These are phyloP conservation scores for Apophysomyces elegans DNA, from an alignment of 371 early-diverging fungal species.

Conservation along the genomic window DNA sequence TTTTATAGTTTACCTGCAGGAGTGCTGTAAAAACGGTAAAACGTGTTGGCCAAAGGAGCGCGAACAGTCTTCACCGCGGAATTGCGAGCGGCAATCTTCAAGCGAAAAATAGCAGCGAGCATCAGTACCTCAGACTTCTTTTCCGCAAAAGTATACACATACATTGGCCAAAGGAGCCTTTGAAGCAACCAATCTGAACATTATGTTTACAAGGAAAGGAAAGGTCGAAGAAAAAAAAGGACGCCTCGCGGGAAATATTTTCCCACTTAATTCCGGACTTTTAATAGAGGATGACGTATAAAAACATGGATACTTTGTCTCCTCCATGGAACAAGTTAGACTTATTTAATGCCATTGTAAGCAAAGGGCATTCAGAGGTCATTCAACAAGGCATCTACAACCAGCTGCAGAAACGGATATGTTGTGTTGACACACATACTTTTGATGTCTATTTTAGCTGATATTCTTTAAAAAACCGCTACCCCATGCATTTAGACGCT, in stretches of 20 bases:
- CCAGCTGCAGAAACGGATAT: too few species aligned
- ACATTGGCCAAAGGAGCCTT: slow-evolving; percentile 67
- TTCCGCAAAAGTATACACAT: slow-evolving; percentile 11
- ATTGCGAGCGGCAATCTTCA: slow-evolving; percentile 66
- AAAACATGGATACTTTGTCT: neutral
- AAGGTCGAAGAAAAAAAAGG: slow-evolving; percentile 22
- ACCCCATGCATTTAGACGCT: too few species aligned
- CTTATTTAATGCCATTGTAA: too few species aligned
- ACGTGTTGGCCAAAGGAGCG: slow-evolving; percentile 59
- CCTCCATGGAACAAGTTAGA: neutral
- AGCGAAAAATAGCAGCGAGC: neutral
- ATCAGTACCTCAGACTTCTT: neutral
- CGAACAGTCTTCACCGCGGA: slow-evolving; percentile 51
- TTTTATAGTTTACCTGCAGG: slow-evolving; percentile 48
- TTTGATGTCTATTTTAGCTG: too few species aligned
- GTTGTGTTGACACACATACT: too few species aligned
- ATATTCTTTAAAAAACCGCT: too few species aligned
- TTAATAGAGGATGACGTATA: neutral
- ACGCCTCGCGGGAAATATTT: neutral
- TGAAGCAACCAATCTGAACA: slow-evolving; percentile 65
- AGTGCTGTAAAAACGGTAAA: slow-evolving; percentile 66
- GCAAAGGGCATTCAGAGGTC: too few species aligned
- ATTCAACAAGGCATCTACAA: too few species aligned
- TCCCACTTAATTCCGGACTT: neutral
- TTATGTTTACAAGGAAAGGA: slow-evolving; percentile 27